phyloP scores from a whole-genome alignment of 345 rosid species.

The Acer negundo region DNA sequence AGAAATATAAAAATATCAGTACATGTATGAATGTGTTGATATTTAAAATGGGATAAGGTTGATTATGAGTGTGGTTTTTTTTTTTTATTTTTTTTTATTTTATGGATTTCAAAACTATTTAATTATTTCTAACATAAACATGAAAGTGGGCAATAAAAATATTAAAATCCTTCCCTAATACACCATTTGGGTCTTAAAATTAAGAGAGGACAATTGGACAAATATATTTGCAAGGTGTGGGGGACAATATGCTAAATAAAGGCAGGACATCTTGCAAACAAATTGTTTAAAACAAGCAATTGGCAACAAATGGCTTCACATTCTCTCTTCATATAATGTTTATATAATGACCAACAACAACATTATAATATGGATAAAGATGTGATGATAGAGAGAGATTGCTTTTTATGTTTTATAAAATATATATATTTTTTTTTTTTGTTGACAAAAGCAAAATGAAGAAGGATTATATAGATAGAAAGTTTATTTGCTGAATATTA shows the following conservation, averaged over 20 bases:
- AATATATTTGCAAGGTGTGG: neutral
- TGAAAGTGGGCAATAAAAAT: too few species aligned
- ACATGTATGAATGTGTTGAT: too few species aligned
- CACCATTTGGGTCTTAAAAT: too few species aligned
- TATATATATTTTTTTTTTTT: neutral
- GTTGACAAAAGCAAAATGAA: constrained; percentile 8
- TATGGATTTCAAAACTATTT: too few species aligned
- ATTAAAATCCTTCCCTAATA: too few species aligned
- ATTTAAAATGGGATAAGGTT: too few species aligned
- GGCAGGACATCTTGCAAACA: neutral
- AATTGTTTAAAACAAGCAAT: constrained; percentile 7
- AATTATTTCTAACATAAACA: too few species aligned
- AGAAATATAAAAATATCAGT: too few species aligned
- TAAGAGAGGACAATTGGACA: neutral
- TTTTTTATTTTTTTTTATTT: too few species aligned
- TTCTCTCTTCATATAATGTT: neutral
- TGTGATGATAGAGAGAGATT: neutral
- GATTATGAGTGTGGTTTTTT: too few species aligned
- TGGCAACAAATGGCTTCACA: constrained; percentile 9
- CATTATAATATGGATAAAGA: constrained; percentile 3
- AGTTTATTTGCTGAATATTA: neutral
- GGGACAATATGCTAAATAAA: neutral
- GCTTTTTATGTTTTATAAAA: neutral
- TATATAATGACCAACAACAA: neutral
- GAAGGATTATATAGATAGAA: neutral